phyloP scores from a whole-genome alignment of 108 stramenopile genomes.

The Cyclotella cryptica region DNA sequence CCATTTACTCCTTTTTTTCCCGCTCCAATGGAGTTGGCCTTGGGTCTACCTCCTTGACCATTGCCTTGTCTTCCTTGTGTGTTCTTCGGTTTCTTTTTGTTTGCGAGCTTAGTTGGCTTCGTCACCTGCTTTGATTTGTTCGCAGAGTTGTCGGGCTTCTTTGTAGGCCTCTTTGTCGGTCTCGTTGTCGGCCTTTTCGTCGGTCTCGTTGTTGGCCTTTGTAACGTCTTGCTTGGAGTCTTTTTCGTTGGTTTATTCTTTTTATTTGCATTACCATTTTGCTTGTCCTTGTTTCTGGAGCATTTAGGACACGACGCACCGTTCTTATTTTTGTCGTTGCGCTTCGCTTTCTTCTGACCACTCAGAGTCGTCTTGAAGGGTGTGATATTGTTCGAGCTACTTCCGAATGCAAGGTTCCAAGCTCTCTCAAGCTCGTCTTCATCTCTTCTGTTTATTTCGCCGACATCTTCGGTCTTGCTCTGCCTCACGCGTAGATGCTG shows the following conservation, averaged over 20 bases:
- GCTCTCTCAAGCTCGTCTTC: conserved; percentile 7
- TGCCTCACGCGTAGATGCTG: conserved; percentile 3
- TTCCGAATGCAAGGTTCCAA: conserved; percentile 5
- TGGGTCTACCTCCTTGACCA: neutral
- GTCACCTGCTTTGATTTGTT: neutral
- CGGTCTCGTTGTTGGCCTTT: neutral
- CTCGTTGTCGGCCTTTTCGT: neutral
- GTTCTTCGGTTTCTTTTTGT: neutral
- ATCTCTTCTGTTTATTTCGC: neutral
- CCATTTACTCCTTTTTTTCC: neutral
- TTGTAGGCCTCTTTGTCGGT: neutral
- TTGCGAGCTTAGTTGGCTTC: too few relatives aligned
- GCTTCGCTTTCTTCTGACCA: neutral
- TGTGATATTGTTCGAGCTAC: neutral
- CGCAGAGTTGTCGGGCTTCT: neutral
- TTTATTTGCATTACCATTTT: neutral
- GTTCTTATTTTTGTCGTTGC: neutral
- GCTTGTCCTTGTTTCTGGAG: neutral
- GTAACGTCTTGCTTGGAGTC: too few relatives aligned
- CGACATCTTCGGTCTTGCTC: neutral
- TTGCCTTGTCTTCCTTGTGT: neutral
- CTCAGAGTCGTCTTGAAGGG: neutral
- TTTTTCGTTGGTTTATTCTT: too few relatives aligned
- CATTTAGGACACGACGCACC: neutral
- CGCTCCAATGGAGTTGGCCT: neutral